Conservation (phyloP, 208 protist species). For the Herpetomonas samuelpessoai region DNA sequence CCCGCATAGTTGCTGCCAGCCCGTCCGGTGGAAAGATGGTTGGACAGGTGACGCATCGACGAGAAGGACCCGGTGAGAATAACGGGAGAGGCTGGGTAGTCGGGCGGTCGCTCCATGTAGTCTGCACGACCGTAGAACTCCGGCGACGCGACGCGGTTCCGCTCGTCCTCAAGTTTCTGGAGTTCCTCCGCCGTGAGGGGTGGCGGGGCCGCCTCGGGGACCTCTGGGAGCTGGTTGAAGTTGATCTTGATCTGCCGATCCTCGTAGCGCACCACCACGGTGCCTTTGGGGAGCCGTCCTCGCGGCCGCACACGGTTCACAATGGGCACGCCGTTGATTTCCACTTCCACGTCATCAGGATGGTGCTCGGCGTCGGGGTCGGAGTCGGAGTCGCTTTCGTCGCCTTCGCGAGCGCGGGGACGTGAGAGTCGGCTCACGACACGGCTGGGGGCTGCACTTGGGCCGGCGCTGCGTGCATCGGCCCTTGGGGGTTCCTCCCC, state of each 20-base stretch:
- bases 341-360: neutral
- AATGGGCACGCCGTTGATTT: constrained; percentile 18
- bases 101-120: constrained; percentile 2
- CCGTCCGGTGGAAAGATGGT: neutral
- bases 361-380: neutral
- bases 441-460: neutral
- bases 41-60: neutral
- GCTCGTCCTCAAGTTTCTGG: constrained; percentile 11
- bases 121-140: constrained; percentile 19
- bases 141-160: constrained; percentile 28
- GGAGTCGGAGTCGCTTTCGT: constrained; percentile 1
- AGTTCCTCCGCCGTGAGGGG: constrained; percentile 19
- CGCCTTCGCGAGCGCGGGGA: neutral
- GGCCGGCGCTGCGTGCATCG: too few species aligned
- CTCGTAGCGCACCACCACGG: constrained; percentile 14
- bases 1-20: neutral
- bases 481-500: too few species aligned
- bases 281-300: constrained; percentile 16
- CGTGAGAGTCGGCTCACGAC: neutral
- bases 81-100: neutral
- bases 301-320: constrained; percentile 27
- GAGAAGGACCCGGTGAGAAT: neutral
- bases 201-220: constrained; percentile 31
- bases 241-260: constrained; percentile 13
- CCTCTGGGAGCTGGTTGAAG: constrained; percentile 10